Base-by-base conservation (phyloP, 163 green algal species). In the Volvox carteri region DNA sequence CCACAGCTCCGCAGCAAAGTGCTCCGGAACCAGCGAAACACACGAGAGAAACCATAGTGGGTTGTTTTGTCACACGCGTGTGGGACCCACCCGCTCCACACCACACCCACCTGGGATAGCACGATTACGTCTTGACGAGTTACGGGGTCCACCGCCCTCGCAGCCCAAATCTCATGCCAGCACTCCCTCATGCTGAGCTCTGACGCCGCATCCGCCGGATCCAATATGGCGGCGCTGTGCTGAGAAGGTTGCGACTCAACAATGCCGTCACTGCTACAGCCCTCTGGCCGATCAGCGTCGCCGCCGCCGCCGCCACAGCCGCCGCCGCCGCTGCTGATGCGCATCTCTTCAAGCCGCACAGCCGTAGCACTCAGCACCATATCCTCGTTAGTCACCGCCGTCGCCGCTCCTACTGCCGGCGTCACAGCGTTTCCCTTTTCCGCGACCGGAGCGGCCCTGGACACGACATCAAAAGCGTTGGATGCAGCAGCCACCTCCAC, bases 161-260 rank as follows among this genome's bases (percentile, higher is more conserved):
- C 35, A 0, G 52, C 77, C 52, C 54, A 72, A 35, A 85, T 33
- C 33, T 85, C 77, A 41, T 85, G 77, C 65, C 65, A 75, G 8
- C 30, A 75, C 12, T 75, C 65, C 65, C n/a, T 65, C 19, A 65
- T 25, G 54, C 54, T 65, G 54, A 7, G 5, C n/a, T 19, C 54
- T 11, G 54, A 65, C 6, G 54, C 54, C 28, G 54, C 5, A 4
- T 19, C 54, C 8, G 54, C n/a, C n/a, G n/a, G n/a, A n/a, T n/a
- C n/a, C n/a, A n/a, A n/a, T n/a, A 65, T 25, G 54, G 5, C 28
- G 54, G 28, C 28, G 54, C 7, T 65, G 54, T 65, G 54, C 54
- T 65, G 62, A 39, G 28, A 5, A 30, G 2, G 28, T 8, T 14
- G 23, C 62, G 16, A 41, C 23, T 4, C 35, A 11, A 73, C 58